A percentile compares a stretch with the other conserved stretches of the same genome.
Conservation (phyloP, 345 rosid species). For the Xanthoceras sorbifolium region DNA sequence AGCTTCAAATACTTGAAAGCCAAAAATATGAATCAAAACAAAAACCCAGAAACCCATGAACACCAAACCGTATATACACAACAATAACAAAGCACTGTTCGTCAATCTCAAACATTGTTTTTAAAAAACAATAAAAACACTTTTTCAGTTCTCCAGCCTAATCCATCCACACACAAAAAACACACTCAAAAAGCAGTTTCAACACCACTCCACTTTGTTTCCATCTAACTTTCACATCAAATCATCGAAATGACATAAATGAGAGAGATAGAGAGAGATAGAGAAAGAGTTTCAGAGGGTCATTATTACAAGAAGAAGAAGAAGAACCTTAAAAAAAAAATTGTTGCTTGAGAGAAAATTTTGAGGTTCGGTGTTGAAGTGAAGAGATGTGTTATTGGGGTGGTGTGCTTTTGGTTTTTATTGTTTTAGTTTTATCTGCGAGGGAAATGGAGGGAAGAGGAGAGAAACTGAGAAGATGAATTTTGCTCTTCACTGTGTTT, state of each 20-base stretch:
- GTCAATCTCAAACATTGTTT: not conserved
- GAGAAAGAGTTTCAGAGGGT: not conserved
- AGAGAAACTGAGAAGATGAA: not conserved
- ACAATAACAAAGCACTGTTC: not conserved
- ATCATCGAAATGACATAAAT: not conserved
- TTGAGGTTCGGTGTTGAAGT: not conserved
- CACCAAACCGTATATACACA: not conserved
- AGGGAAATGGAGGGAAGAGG: slow-evolving; percentile 7
- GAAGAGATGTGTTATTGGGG: not conserved
- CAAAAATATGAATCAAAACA: slow-evolving; percentile 3
- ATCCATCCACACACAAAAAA: not conserved
- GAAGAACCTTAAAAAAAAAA: not conserved
- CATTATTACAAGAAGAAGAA: not conserved
- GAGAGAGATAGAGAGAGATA: not conserved
- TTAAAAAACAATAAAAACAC: slow-evolving; percentile 12
- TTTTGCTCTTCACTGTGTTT: not conserved
- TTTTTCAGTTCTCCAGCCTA: not conserved
- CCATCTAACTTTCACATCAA: not conserved
- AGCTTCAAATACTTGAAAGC: slow-evolving; percentile 26
- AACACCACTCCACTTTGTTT: not conserved
- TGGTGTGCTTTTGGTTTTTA: too few relatives aligned
- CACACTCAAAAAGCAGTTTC: not conserved
- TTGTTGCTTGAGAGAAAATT: not conserved
- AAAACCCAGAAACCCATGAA: slow-evolving; percentile 1
- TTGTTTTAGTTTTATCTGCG: too few relatives aligned